phyloP scores from a whole-genome alignment of 306 rosid species.

The Quercus ilex region DNA sequence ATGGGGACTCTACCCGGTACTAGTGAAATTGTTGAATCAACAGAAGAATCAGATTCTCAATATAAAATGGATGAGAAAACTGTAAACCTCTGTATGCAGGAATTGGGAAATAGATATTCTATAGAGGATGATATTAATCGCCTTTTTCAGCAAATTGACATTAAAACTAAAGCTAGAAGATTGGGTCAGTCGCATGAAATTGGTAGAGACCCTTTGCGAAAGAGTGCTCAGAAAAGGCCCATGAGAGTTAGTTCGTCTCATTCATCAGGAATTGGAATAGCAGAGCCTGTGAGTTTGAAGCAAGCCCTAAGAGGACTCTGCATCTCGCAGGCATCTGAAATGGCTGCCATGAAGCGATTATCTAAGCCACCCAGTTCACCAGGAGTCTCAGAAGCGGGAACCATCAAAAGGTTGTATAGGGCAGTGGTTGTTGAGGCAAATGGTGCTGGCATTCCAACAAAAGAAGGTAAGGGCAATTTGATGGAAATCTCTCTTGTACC shows the following conservation, averaged over 20 bases:
- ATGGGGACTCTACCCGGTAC: constrained; percentile 54
- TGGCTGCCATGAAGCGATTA: constrained; percentile 90
- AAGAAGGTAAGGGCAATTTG: constrained; percentile 60
- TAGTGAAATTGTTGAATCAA: constrained; percentile 78
- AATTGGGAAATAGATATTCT: constrained; percentile 59
- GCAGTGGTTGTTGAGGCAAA: constrained; percentile 65
- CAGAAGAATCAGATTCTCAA: constrained; percentile 53
- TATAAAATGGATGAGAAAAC: constrained; percentile 38
- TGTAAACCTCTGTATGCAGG: constrained; percentile 39
- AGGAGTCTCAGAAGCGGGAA: constrained; percentile 86
- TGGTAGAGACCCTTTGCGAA: constrained; percentile 45
- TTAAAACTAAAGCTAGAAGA: constrained; percentile 55
- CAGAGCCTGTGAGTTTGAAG: constrained; percentile 92
- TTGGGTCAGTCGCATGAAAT: constrained; percentile 35
- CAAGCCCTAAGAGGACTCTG: constrained; percentile 97
- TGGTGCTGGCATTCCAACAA: constrained; percentile 36
- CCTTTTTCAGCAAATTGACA: constrained; percentile 84
- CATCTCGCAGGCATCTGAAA: constrained; percentile 97
- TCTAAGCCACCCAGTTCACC: constrained; percentile 71
- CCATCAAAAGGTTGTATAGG: constrained; percentile 70
- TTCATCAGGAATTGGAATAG: constrained; percentile 85
- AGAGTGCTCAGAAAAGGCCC: constrained; percentile 91
- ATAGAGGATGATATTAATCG: constrained; percentile 88
- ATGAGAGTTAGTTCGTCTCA: constrained; percentile 67
- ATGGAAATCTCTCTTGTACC: constrained; percentile 84